Percentiles rank a stretch among this genome's conserved stretches.
Evolutionary conservation across 352 stramenopile genomes (phyloP).

Genomic region (Phytophthora meadii): DNA sequence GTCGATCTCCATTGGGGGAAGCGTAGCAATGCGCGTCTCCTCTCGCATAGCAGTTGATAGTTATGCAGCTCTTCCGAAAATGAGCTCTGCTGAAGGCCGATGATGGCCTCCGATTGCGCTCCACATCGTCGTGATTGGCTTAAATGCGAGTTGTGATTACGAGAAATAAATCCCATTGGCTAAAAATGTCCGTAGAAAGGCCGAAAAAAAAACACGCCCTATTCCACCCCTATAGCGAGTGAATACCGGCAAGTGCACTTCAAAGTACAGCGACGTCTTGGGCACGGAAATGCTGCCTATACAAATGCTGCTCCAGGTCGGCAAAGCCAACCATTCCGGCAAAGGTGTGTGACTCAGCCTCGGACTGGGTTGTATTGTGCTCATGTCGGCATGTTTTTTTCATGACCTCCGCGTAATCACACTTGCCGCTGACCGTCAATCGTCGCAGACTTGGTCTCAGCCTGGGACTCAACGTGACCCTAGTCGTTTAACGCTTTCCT

Average conservation of each 20-base stretch:
- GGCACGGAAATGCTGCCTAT: too few species aligned
- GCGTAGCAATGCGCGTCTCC: not conserved
- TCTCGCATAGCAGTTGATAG: slow-evolving; percentile 6
- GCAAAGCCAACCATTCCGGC: too few species aligned
- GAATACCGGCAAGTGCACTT: not conserved
- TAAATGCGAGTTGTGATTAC: slow-evolving; percentile 9
- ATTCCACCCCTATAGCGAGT: slow-evolving; percentile 18
- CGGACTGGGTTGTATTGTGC: too few species aligned
- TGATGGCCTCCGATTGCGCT: slow-evolving; percentile 18
- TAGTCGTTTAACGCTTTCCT: not conserved
- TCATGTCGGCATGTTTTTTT: too few species aligned
- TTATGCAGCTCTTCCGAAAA: slow-evolving; percentile 17
- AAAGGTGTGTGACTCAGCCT: too few species aligned
- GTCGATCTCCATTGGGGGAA: slow-evolving; percentile 8
- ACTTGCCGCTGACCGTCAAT: not conserved
- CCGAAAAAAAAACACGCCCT: slow-evolving; percentile 11
- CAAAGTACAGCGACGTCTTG: too few species aligned
- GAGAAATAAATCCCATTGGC: slow-evolving; percentile 8
- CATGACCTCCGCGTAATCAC: not conserved
- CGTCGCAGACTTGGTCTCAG: slow-evolving; percentile 1
- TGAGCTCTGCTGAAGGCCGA: slow-evolving; percentile 10
- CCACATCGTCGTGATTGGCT: slow-evolving; percentile 9
- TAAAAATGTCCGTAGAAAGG: slow-evolving; percentile 5
- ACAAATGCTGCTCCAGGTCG: too few species aligned
- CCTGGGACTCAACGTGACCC: not conserved